A percentile compares a stretch with the other conserved stretches of the same genome.
phyloP scores from a whole-genome alignment of 208 protist genomes.

The Trypanosoma congolense region DNA sequence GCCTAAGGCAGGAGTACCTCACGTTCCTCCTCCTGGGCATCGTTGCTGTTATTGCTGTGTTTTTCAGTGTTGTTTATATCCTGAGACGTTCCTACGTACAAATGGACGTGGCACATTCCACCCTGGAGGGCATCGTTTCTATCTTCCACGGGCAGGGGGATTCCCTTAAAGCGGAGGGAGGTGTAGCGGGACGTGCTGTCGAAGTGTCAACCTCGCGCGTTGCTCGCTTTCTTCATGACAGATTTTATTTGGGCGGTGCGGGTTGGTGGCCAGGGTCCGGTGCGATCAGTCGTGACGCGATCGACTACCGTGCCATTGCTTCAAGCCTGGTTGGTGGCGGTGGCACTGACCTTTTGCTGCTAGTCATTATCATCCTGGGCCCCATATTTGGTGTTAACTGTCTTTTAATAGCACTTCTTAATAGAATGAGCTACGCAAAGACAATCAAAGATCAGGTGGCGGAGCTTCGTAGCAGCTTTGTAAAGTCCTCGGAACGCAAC shows the following conservation, averaged over 20 bases:
- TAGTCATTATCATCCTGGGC: neutral
- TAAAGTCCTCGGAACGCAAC: too few species aligned
- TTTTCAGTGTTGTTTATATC: slow-evolving; percentile 30
- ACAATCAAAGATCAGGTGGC: neutral
- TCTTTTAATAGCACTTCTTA: neutral
- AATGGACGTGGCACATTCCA: neutral
- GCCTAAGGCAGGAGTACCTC: slow-evolving; percentile 35
- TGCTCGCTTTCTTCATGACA: too few species aligned
- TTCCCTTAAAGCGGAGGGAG: neutral
- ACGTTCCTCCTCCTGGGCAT: slow-evolving; percentile 31
- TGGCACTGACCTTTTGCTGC: neutral
- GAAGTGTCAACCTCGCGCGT: too few species aligned
- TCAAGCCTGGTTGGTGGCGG: neutral
- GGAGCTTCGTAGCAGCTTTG: neutral
- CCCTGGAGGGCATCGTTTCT: neutral
- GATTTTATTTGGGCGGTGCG: too few species aligned
- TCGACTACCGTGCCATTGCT: neutral
- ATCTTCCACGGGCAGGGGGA: neutral
- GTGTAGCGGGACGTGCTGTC: too few species aligned
- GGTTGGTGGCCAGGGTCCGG: too few species aligned
- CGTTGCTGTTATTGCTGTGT: slow-evolving; percentile 25
- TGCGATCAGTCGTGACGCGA: too few species aligned
- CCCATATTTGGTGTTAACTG: neutral
- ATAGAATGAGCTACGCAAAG: neutral
- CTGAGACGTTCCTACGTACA: neutral